phyloP scores from a whole-genome alignment of 2,329 filamentous ascomycete genomes.

The Hypoxylon sp. region DNA sequence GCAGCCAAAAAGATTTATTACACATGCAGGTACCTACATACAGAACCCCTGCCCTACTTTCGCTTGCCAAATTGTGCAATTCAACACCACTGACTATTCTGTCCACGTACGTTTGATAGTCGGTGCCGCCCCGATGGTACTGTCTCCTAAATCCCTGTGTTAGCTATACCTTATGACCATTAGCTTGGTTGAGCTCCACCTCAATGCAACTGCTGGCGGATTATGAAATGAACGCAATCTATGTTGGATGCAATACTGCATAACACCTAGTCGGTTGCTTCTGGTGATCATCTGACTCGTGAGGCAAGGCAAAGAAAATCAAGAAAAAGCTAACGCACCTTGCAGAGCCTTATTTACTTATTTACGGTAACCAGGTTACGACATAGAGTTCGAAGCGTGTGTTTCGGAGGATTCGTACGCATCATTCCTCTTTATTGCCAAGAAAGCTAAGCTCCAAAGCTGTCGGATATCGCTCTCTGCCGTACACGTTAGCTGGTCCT shows the following conservation, averaged over 20 bases:
- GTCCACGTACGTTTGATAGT: slow-evolving; percentile 6
- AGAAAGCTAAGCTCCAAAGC: slow-evolving; percentile 66
- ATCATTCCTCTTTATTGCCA: slow-evolving; percentile 59
- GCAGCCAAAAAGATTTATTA: slow-evolving; percentile 19
- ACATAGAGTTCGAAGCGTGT: neutral
- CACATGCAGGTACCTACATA: slow-evolving; percentile 24
- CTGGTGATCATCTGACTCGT: neutral
- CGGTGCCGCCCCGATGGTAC: slow-evolving; percentile 4
- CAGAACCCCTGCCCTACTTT: slow-evolving; percentile 17
- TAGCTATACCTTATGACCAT: slow-evolving; percentile 16
- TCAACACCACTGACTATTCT: slow-evolving; percentile 6
- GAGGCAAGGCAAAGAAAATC: neutral
- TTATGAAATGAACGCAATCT: slow-evolving; percentile 33
- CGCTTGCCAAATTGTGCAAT: slow-evolving; percentile 30
- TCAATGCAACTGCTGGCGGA: slow-evolving; percentile 8
- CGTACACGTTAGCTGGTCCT: slow-evolving; percentile 15
- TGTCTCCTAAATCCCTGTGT: slow-evolving; percentile 15
- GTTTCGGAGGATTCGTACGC: slow-evolving; percentile 14
- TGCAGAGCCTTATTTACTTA: slow-evolving; percentile 12
- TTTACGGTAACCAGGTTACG: slow-evolving; percentile 2
- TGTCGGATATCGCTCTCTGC: slow-evolving; percentile 63
- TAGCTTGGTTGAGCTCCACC: slow-evolving; percentile 20
- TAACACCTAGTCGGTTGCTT: slow-evolving; percentile 5
- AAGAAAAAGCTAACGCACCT: slow-evolving; percentile 10
- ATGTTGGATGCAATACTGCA: slow-evolving; percentile 8